Percentiles rank a stretch among this genome's conserved stretches.
Conservation (phyloP, 148 eudicot species). For the Cornus kousa region DNA sequence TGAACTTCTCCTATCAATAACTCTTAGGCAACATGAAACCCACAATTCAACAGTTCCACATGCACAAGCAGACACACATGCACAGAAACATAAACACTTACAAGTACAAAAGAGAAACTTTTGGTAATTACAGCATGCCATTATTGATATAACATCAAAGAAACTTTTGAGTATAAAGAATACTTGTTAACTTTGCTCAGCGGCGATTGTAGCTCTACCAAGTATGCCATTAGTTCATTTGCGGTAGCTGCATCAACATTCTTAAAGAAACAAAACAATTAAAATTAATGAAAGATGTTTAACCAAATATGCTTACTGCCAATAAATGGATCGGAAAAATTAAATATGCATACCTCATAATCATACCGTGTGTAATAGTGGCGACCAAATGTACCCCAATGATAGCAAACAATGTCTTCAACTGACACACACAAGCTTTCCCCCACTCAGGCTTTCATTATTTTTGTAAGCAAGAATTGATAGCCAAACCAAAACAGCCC, state of each 20-base stretch:
- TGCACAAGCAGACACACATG: not conserved
- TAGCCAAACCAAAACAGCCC: constrained; percentile 99
- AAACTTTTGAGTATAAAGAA: constrained; percentile 2
- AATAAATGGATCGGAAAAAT: not conserved
- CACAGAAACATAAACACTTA: not conserved
- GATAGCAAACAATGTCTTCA: constrained; percentile 94
- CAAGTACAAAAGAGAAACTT: too few species aligned
- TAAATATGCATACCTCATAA: constrained; percentile 60
- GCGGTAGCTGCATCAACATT: constrained; percentile 93
- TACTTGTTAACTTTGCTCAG: constrained; percentile 84
- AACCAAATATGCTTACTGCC: not conserved
- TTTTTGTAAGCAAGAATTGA: constrained; percentile 83
- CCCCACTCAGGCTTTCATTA: constrained; percentile 66
- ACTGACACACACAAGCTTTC: constrained; percentile 85
- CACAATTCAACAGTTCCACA: too few species aligned
- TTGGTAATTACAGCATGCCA: not conserved
- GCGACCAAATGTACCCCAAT: constrained; percentile 90
- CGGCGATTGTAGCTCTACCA: constrained; percentile 79
- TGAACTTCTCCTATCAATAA: too few species aligned
- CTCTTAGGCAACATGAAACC: too few species aligned
- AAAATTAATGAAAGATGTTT: constrained; percentile 6
- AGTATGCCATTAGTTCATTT: constrained; percentile 83
- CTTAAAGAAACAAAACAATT: constrained; percentile 30
- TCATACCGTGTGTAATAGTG: constrained; percentile 94
- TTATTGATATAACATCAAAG: too few species aligned